Evolutionary conservation across 2,329 filamentous ascomycete genomes (phyloP), one percentile per base, ranked within the genome.

Genomic region (Periglandula ipomoeae): DNA sequence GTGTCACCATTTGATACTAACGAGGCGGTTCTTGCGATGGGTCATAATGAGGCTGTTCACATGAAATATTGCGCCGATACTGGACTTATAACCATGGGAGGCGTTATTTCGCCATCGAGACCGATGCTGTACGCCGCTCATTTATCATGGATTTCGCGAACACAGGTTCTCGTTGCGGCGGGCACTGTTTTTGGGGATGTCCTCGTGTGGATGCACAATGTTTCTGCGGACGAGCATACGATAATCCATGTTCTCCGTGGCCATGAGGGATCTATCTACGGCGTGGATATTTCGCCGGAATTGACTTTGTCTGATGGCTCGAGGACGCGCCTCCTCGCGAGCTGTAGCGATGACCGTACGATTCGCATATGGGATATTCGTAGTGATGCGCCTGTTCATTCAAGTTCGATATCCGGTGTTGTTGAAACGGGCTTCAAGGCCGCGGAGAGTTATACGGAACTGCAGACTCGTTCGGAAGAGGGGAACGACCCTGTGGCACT

Each of bases 161-260:
- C 72, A 40, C 71, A 73, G 46, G 71, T 95, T 41, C 74, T 96
- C 19, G 78, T 96, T 45, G 88, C 89, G 6, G 87, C 87, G 3
- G 93, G 93, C 1, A 97, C 93, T 0, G 89, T 91, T 1, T 97
- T 97, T 66, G 93, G 93, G 3, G 90, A 97, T 64, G 86, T 98
- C 30, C 74, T 96, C 34, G 78, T 95, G 15, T 97, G 93, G 93
- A 87, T 83, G 55, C 89, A 81, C 56, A 67, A 70, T 42, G 56
- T 75, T n/a, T 30, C 45, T 23, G 20, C 10, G 5, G 37, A 44
- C 11, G 40, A 15, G 46, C 52, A 27, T 50, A 50, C 17, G 55
- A 65, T 79, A 19, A 65, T 81, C 4, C 74, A 70, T 49, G 71
- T 79, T 22, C 73, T 85, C 44, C 70, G 72, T 0, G 82, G 81